phyloP scores from a whole-genome alignment of 768 basidiomycete genomes.

The Lentinula boryana region DNA sequence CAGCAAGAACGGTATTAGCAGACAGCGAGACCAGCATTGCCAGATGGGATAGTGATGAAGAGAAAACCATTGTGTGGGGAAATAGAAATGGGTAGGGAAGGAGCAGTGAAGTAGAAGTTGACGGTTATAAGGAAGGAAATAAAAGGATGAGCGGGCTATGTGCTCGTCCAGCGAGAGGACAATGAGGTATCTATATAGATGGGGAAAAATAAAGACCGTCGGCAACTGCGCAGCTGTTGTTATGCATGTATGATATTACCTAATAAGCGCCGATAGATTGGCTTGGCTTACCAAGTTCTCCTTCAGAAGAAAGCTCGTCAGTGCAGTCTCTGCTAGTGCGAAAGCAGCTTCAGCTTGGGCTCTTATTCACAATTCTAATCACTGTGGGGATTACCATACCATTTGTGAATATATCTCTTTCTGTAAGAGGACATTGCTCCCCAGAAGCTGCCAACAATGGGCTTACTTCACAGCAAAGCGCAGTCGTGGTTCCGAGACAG shows the following conservation, averaged over 20 bases:
- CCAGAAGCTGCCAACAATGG: too few relatives aligned
- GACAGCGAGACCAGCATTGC: constrained; percentile 8
- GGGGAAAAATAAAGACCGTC: neutral
- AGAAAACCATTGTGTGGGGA: constrained; percentile 10
- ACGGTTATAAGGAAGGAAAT: neutral
- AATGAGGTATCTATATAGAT: neutral
- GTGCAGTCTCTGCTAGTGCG: neutral
- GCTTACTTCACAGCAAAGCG: too few relatives aligned
- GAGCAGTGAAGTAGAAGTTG: constrained; percentile 8
- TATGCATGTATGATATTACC: neutral
- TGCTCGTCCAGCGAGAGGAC: constrained; percentile 3
- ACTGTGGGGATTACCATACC: too few relatives aligned
- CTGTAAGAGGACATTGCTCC: too few relatives aligned
- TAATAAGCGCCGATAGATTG: neutral
- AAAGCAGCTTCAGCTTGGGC: too few relatives aligned
- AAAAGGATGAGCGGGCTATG: constrained; percentile 5
- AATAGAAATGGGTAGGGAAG: constrained; percentile 9
- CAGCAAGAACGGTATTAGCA: constrained; percentile 11
- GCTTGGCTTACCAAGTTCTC: neutral
- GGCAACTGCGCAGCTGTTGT: neutral
- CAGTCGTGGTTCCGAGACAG: too few relatives aligned
- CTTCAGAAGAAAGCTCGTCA: neutral
- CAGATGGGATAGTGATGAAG: constrained; percentile 7
- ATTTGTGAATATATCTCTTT: too few relatives aligned
- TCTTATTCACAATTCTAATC: too few relatives aligned